Percentiles rank a stretch among this genome's conserved stretches.
phyloP scores from a whole-genome alignment of 495 filamentous ascomycete species.

The Aspergillus affinis region DNA sequence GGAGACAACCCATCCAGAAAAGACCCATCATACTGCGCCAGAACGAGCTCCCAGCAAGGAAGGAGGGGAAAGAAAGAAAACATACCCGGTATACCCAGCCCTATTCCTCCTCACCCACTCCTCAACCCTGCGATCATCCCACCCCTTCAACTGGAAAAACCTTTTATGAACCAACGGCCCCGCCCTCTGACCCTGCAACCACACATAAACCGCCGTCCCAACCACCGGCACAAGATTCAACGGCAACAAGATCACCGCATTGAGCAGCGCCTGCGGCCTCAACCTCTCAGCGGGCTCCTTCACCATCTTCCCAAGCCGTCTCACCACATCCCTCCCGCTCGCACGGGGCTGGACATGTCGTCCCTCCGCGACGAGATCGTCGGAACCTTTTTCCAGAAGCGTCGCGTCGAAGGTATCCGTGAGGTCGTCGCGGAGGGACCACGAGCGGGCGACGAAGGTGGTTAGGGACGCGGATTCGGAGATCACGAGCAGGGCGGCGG shows the following conservation, averaged over 20 bases:
- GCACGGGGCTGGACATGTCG: slow-evolving; percentile 62
- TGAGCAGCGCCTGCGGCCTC: slow-evolving; percentile 61
- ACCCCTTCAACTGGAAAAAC: slow-evolving; percentile 90
- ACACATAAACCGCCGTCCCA: slow-evolving; percentile 76
- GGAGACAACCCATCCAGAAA: not conserved
- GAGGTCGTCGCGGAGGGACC: slow-evolving; percentile 75
- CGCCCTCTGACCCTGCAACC: slow-evolving; percentile 63
- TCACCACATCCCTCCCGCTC: slow-evolving; percentile 46
- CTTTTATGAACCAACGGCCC: slow-evolving; percentile 55
- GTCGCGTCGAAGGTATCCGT: slow-evolving; percentile 91
- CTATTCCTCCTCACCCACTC: slow-evolving; percentile 63
- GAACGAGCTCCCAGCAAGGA: not conserved
- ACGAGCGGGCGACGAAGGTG: slow-evolving; percentile 68
- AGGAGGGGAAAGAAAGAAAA: slow-evolving; percentile 31
- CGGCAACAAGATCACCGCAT: slow-evolving; percentile 77
- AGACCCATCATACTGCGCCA: not conserved
- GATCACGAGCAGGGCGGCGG: slow-evolving; percentile 74
- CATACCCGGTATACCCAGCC: slow-evolving; percentile 74
- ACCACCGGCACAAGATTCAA: slow-evolving; percentile 90
- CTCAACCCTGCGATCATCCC: slow-evolving; percentile 58
- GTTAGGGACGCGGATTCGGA: slow-evolving; percentile 80
- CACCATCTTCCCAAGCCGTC: slow-evolving; percentile 69
- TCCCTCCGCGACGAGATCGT: slow-evolving; percentile 65
- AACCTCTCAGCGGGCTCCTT: slow-evolving; percentile 69
- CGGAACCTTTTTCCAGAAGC: slow-evolving; percentile 54